phyloP scores from a whole-genome alignment of 805 yeast species.

The Sporopachydermia lactativora region DNA sequence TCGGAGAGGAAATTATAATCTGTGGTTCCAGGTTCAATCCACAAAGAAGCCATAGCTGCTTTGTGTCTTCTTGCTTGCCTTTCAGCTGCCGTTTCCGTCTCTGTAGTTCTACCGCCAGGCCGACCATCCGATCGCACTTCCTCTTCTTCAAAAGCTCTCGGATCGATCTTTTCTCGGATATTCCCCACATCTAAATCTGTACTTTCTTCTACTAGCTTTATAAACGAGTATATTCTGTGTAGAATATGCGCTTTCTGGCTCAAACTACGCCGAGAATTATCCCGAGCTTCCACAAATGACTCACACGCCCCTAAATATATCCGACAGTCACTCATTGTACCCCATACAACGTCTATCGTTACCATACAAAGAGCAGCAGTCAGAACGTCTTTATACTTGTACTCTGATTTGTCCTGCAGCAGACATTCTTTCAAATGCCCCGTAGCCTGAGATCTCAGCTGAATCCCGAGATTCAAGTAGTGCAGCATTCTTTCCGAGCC shows the following conservation, averaged over 20 bases:
- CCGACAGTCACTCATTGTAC: conserved; percentile 76
- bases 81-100: not conserved
- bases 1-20: not conserved
- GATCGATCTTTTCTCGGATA: conserved; percentile 13
- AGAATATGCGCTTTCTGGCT: conserved; percentile 65
- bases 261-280: conserved; percentile 47
- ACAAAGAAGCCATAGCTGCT: not conserved
- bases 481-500: conserved; percentile 56
- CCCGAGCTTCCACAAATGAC: conserved; percentile 53
- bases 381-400: conserved; percentile 71
- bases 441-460: conserved; percentile 62
- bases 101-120: not conserved
- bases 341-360: conserved; percentile 81
- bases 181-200: conserved; percentile 29
- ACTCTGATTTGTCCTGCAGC: conserved; percentile 31
- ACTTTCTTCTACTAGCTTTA: conserved; percentile 66
- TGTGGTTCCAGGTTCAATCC: not conserved
- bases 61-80: not conserved
- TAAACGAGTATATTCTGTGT: conserved; percentile 64
- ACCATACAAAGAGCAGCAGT: conserved; percentile 80
- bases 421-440: conserved; percentile 47
- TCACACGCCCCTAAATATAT: conserved; percentile 68
- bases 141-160: not conserved
- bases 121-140: not conserved
- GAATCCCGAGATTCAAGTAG: conserved; percentile 59